Evolutionary conservation across 2,329 filamentous ascomycete species (phyloP), one percentile per base, ranked within the genome.

Genomic region (Colletotrichum graminicola): DNA sequence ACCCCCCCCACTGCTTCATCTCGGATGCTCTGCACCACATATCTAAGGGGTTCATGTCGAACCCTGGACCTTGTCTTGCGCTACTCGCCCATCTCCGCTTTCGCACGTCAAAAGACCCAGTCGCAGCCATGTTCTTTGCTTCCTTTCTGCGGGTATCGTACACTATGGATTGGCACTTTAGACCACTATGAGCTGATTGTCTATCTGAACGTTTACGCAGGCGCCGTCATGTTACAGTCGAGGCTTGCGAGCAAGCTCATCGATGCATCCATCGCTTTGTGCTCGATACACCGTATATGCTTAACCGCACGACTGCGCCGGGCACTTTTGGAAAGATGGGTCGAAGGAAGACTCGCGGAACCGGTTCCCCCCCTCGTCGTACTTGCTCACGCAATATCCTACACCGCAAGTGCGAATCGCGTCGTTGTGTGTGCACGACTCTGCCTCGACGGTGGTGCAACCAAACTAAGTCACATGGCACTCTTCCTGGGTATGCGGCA

Each of bases 41-140:
- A 61, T 21, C 41, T 34, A 51, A 71, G 51, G 51, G 36, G 43
- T 16, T 67, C 32, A 39, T 64, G 60, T 54, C 69, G 54, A 7
- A 60, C 69, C 69, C 65, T 32, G 69, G 69, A 68, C 69, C 69
- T 68, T 69, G 69, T 64, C 59, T 60, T 39, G 69, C 69, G 65
- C 69, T 39, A 71, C 65, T 36, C 45, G 45, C 56, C 23, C 32
- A 55, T 54, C 65, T 68, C 68, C 68, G 68, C 68, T 71, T 52
- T 71, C 54, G 59, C 69, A 71, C 59, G 54, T 64, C 59, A 63
- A 68, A 47, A 60, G 52, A 23, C 32, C 60, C 23, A 52, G 39
- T 36, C 57, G 64, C 51, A 45, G 34, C 45, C 21, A 14, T 26
- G 21, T 59, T 60, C 62, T 62, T 59, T 71, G 64, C 57, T 67